Evolutionary conservation across 345 rosid genomes (phyloP), one percentile per base, ranked within the genome.

Genomic region (Xanthoceras sorbifolium): DNA sequence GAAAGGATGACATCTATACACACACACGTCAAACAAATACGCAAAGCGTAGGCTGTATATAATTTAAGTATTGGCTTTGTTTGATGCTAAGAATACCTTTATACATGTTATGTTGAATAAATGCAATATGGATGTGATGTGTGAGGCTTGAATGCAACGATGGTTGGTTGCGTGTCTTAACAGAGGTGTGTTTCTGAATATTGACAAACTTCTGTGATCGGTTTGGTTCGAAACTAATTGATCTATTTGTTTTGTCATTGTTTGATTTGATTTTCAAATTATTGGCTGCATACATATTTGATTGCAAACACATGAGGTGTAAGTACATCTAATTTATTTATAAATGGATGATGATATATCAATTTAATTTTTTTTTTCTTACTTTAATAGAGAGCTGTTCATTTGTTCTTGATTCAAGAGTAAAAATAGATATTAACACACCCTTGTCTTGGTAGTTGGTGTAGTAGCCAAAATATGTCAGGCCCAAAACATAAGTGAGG

Each of bases 81-180:
- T 36, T 3, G 40, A 36, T 36, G 40, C n/a, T n/a, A n/a, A n/a
- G n/a, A n/a, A n/a, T n/a, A n/a, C n/a, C n/a, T n/a, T n/a, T n/a
- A 38, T 67, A 9, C 71, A 67, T 44, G 34, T 18, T 7, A 40
- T 40, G n/a, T 67, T 62, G 17, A 26, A 10, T 29, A 46, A 28
- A 2, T 29, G 20, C 15, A 34, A 14, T 31, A 20, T 52, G 63
- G 75, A 77, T 71, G 66, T 10, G 75, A 74, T 75, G 78, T 52
- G 15, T 74, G 78, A 38, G 78, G 82, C 75, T 15, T 62, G 66
- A 11, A 72, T 14, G 57, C 40, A 60, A 40, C 8, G 40, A 8
- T 44, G 9, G 6, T 54, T 22, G 62, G 55, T 70, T 40, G 52
- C 76, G 62, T 70, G 17, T 50, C 31, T 64, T 31, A 64, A 15